Percentiles rank a stretch among this genome's conserved stretches.
These are phyloP conservation scores for Penicillium sp. DNA, from an alignment of 2,329 filamentous ascomycete species.

Conservation along the genomic window DNA sequence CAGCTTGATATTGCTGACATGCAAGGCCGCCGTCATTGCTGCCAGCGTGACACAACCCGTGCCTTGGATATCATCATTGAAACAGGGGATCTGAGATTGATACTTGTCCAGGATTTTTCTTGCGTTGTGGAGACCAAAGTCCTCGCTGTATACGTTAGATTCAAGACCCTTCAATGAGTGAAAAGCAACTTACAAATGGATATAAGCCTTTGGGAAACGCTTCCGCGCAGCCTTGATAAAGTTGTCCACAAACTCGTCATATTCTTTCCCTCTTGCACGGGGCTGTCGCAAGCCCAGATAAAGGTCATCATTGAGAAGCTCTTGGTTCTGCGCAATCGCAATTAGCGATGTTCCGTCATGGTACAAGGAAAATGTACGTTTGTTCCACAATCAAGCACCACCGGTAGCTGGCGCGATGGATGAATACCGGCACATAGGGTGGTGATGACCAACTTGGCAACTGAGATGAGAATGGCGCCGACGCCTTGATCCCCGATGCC, in stretches of 20 bases:
- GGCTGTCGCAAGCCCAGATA: slow-evolving; percentile 72
- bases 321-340: slow-evolving; percentile 55
- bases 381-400: slow-evolving; percentile 83
- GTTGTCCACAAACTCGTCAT: slow-evolving; percentile 72
- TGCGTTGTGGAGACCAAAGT: slow-evolving; percentile 78
- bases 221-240: slow-evolving; percentile 69
- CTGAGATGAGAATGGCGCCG: slow-evolving; percentile 77
- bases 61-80: slow-evolving; percentile 89
- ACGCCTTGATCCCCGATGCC: slow-evolving; percentile 89
- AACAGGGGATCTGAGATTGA: slow-evolving; percentile 70
- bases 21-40: slow-evolving; percentile 72
- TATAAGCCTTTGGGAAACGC: slow-evolving; percentile 74
- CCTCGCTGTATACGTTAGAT: slow-evolving; percentile 52
- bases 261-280: slow-evolving; percentile 67
- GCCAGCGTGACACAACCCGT: slow-evolving; percentile 85
- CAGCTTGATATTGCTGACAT: slow-evolving; percentile 66
- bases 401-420: slow-evolving; percentile 72
- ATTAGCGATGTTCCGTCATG: slow-evolving; percentile 2
- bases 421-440: slow-evolving; percentile 86
- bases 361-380: slow-evolving; percentile 46
- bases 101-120: slow-evolving; percentile 74
- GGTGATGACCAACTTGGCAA: slow-evolving; percentile 78
- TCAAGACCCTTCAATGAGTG: neutral
- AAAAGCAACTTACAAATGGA: slow-evolving; percentile 62
- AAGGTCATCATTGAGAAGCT: slow-evolving; percentile 69